A percentile compares a stretch with the other conserved stretches of the same genome.
Evolutionary conservation across 192 early-diverging fungal genomes (phyloP).

Genomic region (Umbelopsis sp.): DNA sequence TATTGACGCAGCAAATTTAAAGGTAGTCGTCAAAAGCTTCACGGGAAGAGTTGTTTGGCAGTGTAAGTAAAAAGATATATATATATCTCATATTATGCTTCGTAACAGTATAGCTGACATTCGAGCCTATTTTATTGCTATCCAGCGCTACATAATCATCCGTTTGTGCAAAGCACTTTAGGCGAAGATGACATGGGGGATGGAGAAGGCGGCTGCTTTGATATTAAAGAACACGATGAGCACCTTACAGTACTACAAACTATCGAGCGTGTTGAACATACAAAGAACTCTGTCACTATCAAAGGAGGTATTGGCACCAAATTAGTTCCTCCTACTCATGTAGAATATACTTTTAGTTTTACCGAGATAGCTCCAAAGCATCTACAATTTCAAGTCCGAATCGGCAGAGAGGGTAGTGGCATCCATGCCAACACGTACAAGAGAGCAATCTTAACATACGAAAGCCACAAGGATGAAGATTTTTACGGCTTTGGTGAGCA

Average conservation of each 20-base stretch:
- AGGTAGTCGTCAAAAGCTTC: conserved; percentile 24
- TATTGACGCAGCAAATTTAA: conserved; percentile 20
- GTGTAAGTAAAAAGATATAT: conserved; percentile 23
- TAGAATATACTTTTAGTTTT: conserved; percentile 39
- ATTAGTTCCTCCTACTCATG: conserved; percentile 31
- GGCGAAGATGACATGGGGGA: conserved; percentile 37
- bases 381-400: conserved; percentile 23
- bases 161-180: conserved; percentile 38
- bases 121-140: background rate
- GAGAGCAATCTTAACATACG: conserved; percentile 29
- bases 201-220: conserved; percentile 34
- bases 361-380: conserved; percentile 28
- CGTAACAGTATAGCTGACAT: background rate
- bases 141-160: conserved; percentile 33
- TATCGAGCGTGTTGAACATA: conserved; percentile 27
- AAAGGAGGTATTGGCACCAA: conserved; percentile 32
- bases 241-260: conserved; percentile 39
- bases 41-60: conserved; percentile 32
- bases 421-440: conserved; percentile 6
- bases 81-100: too few relatives aligned
- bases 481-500: conserved; percentile 53
- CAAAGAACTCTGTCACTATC: conserved; percentile 8
- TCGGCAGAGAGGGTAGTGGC: background rate
- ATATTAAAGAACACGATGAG: conserved; percentile 40
- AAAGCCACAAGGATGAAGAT: conserved; percentile 33